These are phyloP conservation scores for Colletotrichum viniferum DNA, from an alignment of 2,329 filamentous ascomycete species.

Conservation along the genomic window DNA sequence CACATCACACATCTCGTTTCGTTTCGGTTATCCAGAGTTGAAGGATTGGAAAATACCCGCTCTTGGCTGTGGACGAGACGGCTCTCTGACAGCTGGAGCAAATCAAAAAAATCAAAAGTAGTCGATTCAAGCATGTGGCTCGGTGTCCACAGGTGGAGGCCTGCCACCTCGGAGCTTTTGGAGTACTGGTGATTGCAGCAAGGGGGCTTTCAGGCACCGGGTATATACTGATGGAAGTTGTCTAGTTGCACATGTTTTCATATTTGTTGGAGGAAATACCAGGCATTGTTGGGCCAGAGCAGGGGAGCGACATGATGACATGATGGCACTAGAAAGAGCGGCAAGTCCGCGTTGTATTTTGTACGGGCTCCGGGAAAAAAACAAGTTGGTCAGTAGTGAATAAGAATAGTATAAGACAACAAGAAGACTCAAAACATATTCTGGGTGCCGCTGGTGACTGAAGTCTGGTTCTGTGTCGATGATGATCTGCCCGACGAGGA, in stretches of 20 bases:
- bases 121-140: not conserved
- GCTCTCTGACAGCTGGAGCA: not conserved
- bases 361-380: not conserved
- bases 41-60: not conserved
- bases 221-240: not conserved
- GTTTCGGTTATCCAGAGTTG: not conserved
- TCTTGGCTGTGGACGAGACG: not conserved
- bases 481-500: not conserved
- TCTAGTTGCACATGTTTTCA: constrained; percentile 6
- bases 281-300: constrained; percentile 7
- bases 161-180: not conserved
- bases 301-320: constrained; percentile 9
- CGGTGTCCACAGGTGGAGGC: not conserved
- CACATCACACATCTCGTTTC: not conserved
- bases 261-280: constrained; percentile 14
- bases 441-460: not conserved
- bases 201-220: constrained; percentile 2
- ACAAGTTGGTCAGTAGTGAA: not conserved
- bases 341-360: constrained; percentile 2
- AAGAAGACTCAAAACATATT: not conserved
- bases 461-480: not conserved
- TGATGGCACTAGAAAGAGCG: constrained; percentile 6
- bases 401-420: not conserved
- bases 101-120: constrained; percentile 4
- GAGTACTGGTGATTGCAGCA: constrained; percentile 2